Percentiles rank a stretch among this genome's conserved stretches.
phyloP scores from a whole-genome alignment of 495 filamentous ascomycete species.

The Penicillium verhagenii region DNA sequence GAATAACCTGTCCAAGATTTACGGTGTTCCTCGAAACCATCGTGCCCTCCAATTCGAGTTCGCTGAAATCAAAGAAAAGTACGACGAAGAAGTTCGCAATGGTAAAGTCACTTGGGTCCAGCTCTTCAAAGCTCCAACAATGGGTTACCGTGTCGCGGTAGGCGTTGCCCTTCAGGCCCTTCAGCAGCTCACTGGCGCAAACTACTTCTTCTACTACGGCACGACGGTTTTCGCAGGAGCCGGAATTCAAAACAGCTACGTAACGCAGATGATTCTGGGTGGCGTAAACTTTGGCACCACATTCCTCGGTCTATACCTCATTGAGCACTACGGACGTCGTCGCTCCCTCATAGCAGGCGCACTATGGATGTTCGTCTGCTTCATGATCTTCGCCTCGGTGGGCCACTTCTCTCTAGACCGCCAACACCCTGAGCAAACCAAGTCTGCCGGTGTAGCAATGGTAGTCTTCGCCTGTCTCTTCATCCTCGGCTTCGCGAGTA shows the following conservation, averaged over 20 bases:
- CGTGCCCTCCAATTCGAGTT: conserved; percentile 64
- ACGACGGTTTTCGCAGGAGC: conserved; percentile 67
- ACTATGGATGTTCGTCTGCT: conserved; percentile 68
- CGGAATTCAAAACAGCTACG: conserved; percentile 63
- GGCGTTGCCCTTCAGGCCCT: conserved; percentile 63
- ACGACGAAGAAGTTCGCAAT: conserved; percentile 52
- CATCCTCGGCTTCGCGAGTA: conserved; percentile 55
- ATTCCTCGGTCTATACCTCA: conserved; percentile 66
- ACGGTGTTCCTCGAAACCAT: conserved; percentile 63
- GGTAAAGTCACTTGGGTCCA: conserved; percentile 29
- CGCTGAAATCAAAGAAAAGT: conserved; percentile 58
- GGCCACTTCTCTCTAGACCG: conserved; percentile 59
- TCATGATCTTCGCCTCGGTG: conserved; percentile 69
- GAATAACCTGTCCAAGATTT: conserved; percentile 62
- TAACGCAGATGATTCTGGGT: conserved; percentile 72
- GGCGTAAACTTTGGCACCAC: conserved; percentile 71
- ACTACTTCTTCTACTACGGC: conserved; percentile 77
- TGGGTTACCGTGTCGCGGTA: conserved; percentile 64
- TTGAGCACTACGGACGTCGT: conserved; percentile 68
- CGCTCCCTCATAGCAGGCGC: conserved; percentile 65
- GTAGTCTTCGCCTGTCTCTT: conserved; percentile 73
- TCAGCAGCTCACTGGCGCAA: conserved; percentile 41
- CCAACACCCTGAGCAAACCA: conserved; percentile 44
- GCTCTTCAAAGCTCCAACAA: conserved; percentile 63
- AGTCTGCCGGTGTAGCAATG: conserved; percentile 63